These are phyloP conservation scores for Carallia pectinifolia DNA, from an alignment of 345 rosid genomes.

Conservation along the genomic window DNA sequence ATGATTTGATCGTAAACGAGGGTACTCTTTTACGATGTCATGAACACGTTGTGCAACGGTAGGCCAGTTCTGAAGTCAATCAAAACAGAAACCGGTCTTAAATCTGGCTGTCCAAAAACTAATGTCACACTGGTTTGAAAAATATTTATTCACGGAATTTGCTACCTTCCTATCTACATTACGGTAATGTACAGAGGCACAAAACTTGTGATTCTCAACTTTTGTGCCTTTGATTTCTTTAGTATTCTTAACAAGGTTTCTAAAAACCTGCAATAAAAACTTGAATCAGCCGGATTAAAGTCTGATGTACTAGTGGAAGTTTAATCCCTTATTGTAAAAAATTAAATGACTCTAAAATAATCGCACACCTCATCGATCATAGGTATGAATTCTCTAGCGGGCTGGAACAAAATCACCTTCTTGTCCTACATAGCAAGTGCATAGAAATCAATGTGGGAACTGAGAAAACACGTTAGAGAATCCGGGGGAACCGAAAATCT, in stretches of 20 bases:
- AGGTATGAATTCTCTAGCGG: constrained; percentile 81
- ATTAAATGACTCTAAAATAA: not conserved
- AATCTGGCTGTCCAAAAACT: not conserved
- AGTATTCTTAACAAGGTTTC: constrained; percentile 72
- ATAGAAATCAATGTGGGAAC: not conserved
- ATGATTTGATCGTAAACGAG: constrained; percentile 74
- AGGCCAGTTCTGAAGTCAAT: constrained; percentile 66
- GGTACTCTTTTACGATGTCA: constrained; percentile 68
- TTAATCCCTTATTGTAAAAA: not conserved
- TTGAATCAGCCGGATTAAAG: not conserved
- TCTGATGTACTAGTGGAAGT: not conserved
- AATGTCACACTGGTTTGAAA: not conserved
- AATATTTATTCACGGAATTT: not conserved
- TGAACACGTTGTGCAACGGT: constrained; percentile 78
- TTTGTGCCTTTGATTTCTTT: constrained; percentile 68
- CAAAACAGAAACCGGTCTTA: constrained; percentile 2
- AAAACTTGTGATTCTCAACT: constrained; percentile 95
- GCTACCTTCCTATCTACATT: constrained; percentile 89
- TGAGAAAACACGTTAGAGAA: not conserved
- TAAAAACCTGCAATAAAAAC: constrained; percentile 60
- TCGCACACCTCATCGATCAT: constrained; percentile 65
- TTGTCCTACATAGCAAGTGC: constrained; percentile 49
- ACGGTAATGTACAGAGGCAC: constrained; percentile 93
- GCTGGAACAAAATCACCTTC: constrained; percentile 82
- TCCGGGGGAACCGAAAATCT: not conserved